Evolutionary conservation across 2,329 filamentous ascomycete species (phyloP).

Genomic region (Sporothrix inflata): DNA sequence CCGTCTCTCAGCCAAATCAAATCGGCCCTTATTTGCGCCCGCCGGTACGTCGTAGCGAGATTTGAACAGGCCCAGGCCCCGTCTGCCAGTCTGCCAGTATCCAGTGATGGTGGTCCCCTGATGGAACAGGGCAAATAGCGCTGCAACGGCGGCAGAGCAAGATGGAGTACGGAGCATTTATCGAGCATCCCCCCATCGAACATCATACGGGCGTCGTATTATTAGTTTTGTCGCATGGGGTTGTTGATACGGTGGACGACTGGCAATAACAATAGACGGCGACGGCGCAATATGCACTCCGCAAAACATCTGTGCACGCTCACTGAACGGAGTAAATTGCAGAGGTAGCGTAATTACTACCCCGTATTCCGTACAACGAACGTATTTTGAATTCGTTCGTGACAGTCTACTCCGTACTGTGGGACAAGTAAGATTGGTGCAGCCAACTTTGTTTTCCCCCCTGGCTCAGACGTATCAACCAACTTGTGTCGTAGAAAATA

Average conservation of each 20-base stretch:
- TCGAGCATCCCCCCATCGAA: background rate
- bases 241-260: constrained; percentile 4
- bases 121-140: background rate
- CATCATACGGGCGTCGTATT: constrained; percentile 8
- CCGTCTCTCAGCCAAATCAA: background rate
- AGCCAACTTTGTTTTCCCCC: constrained; percentile 10
- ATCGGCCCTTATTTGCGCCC: background rate
- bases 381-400: background rate
- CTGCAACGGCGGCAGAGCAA: constrained; percentile 19
- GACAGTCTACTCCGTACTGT: background rate
- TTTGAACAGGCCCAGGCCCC: background rate
- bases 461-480: background rate
- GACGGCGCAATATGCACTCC: constrained; percentile 6
- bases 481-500: background rate
- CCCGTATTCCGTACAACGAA: background rate
- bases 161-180: background rate
- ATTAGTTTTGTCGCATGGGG: background rate
- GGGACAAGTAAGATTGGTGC: background rate
- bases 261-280: constrained; percentile 14
- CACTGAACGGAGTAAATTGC: constrained; percentile 3
- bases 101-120: background rate
- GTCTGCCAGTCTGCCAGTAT: background rate
- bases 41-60: constrained; percentile 1
- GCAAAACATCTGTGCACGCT: constrained; percentile 3
- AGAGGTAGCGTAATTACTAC: background rate